phyloP scores from a whole-genome alignment of 371 early-diverging fungal genomes.

The Apophysomyces trapeziformis region DNA sequence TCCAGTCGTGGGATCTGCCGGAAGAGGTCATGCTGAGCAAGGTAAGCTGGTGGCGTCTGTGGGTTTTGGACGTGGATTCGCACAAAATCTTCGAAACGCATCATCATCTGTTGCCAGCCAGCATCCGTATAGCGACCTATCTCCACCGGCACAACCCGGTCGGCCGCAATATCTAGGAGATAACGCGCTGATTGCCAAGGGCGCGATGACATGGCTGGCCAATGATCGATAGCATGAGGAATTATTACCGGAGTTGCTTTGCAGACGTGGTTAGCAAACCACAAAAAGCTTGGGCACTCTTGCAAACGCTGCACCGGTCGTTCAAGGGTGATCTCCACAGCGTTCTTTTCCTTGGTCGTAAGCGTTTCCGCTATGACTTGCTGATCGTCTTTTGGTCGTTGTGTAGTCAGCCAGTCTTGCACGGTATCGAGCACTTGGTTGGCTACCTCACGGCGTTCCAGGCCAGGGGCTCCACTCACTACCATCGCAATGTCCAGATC shows the following conservation, averaged over 20 bases:
- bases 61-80: constrained; percentile 42
- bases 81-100: constrained; percentile 79
- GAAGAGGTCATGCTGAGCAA: constrained; percentile 92
- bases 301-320: constrained; percentile 7
- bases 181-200: constrained; percentile 70
- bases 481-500: constrained; percentile 56
- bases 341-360: background rate
- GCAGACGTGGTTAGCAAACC: constrained; percentile 25
- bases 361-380: background rate
- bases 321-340: background rate
- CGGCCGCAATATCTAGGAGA: constrained; percentile 63
- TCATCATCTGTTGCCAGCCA: constrained; percentile 79
- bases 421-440: constrained; percentile 38
- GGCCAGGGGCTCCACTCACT: constrained; percentile 60
- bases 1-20: constrained; percentile 77
- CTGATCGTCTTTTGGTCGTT: background rate
- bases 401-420: constrained; percentile 16
- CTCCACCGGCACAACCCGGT: constrained; percentile 89
- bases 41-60: constrained; percentile 56
- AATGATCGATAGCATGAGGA: constrained; percentile 57
- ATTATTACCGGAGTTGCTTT: constrained; percentile 53
- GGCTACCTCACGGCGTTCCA: constrained; percentile 39
- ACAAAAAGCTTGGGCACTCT: constrained; percentile 26
- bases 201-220: constrained; percentile 71
- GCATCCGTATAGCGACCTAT: constrained; percentile 82